These are phyloP conservation scores for Exophiala sp. DNA, from an alignment of 2,329 filamentous ascomycete species.

Conservation along the genomic window DNA sequence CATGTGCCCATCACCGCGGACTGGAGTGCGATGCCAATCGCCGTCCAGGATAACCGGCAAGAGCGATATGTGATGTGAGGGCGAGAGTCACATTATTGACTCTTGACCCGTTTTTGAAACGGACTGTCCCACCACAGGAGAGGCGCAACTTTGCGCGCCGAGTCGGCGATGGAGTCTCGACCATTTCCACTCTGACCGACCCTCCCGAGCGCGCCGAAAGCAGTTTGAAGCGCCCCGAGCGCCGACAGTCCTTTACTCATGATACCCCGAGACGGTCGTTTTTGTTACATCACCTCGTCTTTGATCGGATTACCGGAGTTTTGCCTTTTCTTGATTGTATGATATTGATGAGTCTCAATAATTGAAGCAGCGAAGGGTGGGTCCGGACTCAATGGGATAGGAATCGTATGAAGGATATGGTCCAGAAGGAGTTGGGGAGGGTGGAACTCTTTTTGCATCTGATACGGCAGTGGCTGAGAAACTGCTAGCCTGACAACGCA, in stretches of 20 bases:
- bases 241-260: constrained; percentile 1
- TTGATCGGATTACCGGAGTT: neutral
- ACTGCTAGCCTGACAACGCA: constrained; percentile 10
- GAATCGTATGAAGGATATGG: constrained; percentile 5
- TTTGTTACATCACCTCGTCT: neutral
- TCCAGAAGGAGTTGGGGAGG: constrained; percentile 3
- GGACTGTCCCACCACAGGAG: neutral
- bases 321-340: constrained; percentile 6
- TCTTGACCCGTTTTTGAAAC: constrained; percentile 1
- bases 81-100: neutral
- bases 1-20: constrained; percentile 21
- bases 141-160: neutral
- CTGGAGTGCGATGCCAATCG: constrained; percentile 24
- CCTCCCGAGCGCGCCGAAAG: constrained; percentile 12
- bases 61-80: constrained; percentile 24
- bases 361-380: neutral
- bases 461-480: constrained; percentile 9
- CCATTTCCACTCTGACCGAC: constrained; percentile 6
- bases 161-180: constrained; percentile 2
- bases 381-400: neutral
- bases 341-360: constrained; percentile 8
- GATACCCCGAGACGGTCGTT: constrained; percentile 6
- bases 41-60: constrained; percentile 25
- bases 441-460: constrained; percentile 5
- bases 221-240: neutral